phyloP scores from a whole-genome alignment of 768 basidiomycete genomes.

The Chalciporus pseudorubinellus region DNA sequence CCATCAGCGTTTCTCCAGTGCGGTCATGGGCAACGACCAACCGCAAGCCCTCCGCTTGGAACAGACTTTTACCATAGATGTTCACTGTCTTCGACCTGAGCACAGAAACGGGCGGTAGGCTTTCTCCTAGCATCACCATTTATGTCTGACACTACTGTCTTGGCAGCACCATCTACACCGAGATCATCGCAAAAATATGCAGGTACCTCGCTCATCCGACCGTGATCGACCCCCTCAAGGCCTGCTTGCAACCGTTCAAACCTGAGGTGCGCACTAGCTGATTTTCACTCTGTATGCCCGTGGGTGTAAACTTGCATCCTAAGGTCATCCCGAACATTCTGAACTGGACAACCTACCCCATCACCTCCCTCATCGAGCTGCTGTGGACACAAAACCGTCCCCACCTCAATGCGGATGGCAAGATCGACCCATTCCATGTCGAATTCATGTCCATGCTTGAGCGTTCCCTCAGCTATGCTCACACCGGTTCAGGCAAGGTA shows the following conservation, averaged over 20 bases:
- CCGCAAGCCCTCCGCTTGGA: constrained; percentile 2
- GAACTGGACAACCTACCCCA: constrained; percentile 1
- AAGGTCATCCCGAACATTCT: constrained; percentile 6
- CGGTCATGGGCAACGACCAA: background rate
- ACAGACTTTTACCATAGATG: background rate
- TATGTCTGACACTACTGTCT: background rate
- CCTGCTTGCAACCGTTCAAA: background rate
- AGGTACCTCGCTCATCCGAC: background rate
- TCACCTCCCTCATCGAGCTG: background rate
- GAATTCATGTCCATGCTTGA: constrained; percentile 12
- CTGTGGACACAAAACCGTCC: background rate
- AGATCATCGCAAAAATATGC: background rate
- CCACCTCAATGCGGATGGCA: no score
- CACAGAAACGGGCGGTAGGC: background rate
- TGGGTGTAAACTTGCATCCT: background rate
- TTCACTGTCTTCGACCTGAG: background rate
- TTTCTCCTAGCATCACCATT: background rate
- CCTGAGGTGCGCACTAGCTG: background rate
- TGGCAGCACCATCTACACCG: background rate
- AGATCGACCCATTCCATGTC: background rate
- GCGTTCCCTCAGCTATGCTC: constrained; percentile 3
- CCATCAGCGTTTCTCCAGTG: background rate
- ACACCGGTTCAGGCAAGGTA: background rate
- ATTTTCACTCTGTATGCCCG: no score
- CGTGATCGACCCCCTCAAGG: constrained; percentile 1